Conservation (phyloP, 1,139 yeast species). For the Nakaseomyces uthaithaninus region DNA sequence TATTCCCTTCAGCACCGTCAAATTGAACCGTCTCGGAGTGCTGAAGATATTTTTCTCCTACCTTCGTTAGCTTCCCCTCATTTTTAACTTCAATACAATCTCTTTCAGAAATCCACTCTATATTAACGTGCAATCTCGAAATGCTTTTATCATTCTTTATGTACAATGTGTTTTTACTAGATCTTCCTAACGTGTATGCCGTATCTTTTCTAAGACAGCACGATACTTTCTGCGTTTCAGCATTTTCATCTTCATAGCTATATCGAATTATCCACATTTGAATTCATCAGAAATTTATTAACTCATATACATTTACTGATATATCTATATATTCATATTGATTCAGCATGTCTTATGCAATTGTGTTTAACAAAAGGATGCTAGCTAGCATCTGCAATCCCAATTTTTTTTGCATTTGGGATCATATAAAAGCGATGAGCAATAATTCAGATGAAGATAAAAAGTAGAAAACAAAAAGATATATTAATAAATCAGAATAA, state of each 20-base stretch:
- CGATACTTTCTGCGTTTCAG: conserved; percentile 13
- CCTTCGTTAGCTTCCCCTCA: conserved; percentile 25
- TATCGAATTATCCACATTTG: conserved; percentile 28
- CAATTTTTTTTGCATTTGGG: too few species aligned
- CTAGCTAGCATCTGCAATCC: too few species aligned
- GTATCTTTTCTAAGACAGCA: conserved; percentile 15
- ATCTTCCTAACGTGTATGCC: conserved; percentile 25
- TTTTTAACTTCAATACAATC: conserved; percentile 13
- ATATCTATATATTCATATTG: too few species aligned
- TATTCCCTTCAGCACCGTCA: neutral
- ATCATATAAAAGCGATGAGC: too few species aligned
- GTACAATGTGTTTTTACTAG: conserved; percentile 24
- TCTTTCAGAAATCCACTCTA: conserved; percentile 15
- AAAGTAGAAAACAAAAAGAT: too few species aligned
- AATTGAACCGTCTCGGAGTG: conserved; percentile 15
- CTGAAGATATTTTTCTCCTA: conserved; percentile 16
- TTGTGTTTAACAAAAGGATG: too few species aligned
- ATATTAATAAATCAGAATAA: too few species aligned
- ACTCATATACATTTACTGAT: too few species aligned
- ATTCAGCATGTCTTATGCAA: too few species aligned
- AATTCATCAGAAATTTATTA: neutral
- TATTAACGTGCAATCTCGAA: conserved; percentile 26
- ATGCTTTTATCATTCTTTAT: conserved; percentile 30
- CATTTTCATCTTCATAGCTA: conserved; percentile 18
- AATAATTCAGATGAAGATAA: too few species aligned